Percentiles rank a stretch among this genome's conserved stretches.
Conservation (phyloP, 1,284 basidiomycete species). For the Ceratorhiza oryzae-sativae region DNA sequence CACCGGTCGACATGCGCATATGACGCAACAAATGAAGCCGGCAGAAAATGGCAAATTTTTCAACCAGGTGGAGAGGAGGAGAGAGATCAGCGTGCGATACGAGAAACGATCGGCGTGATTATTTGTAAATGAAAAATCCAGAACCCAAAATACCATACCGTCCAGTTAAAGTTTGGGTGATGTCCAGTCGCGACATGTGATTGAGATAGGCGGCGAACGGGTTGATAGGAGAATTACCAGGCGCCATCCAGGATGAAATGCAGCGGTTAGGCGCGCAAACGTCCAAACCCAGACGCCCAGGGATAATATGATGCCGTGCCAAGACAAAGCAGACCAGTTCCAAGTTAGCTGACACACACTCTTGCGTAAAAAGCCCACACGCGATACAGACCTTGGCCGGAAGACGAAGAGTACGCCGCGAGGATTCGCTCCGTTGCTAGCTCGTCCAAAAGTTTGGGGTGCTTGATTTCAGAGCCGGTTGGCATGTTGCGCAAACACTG, state of each 20-base stretch:
- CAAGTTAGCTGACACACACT: not conserved
- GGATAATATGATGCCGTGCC: not conserved
- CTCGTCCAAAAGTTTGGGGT: constrained; percentile 66
- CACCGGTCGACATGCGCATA: not conserved
- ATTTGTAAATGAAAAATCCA: no score
- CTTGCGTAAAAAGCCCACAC: not conserved
- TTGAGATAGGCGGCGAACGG: not conserved
- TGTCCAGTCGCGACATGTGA: not conserved
- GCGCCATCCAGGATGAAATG: no score
- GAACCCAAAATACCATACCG: not conserved
- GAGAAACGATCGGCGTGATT: no score
- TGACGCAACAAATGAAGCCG: not conserved
- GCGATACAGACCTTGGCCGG: not conserved
- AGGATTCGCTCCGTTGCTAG: constrained; percentile 73
- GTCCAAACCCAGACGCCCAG: no score
- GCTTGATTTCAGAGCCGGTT: constrained; percentile 45
- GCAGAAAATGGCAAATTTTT: not conserved
- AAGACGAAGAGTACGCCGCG: constrained; percentile 44
- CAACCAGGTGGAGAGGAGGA: no score
- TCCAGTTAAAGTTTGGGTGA: not conserved
- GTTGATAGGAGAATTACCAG: no score
- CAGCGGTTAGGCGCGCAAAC: no score
- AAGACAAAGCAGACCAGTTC: not conserved
- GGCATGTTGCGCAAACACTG: constrained; percentile 35
- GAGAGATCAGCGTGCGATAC: no score